phyloP scores from a whole-genome alignment of 1,139 yeast species.

The Spencermartinsiella ligniputridi region DNA sequence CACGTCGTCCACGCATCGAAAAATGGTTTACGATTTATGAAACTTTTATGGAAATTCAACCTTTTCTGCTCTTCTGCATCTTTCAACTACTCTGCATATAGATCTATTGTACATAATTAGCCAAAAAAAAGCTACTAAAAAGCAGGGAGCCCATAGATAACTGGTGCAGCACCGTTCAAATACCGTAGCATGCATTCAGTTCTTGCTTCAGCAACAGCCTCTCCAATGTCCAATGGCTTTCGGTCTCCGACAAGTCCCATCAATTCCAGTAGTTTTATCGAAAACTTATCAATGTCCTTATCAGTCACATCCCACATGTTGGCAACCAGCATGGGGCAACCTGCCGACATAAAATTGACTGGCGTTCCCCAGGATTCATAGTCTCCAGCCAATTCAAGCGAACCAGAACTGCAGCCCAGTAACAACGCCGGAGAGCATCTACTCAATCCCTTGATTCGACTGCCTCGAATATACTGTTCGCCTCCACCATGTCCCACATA shows the following conservation, averaged over 20 bases:
- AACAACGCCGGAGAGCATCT: constrained; percentile 65
- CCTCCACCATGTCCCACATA: constrained; percentile 97
- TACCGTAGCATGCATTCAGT: constrained; percentile 55
- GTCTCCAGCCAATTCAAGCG: constrained; percentile 52
- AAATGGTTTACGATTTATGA: neutral
- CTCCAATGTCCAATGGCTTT: constrained; percentile 35
- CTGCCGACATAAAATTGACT: constrained; percentile 69
- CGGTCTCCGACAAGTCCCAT: constrained; percentile 52
- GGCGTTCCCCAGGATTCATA: constrained; percentile 76
- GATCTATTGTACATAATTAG: neutral
- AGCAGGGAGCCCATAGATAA: constrained; percentile 67
- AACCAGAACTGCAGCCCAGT: constrained; percentile 92
- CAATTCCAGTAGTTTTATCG: constrained; percentile 50
- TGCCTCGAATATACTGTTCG: constrained; percentile 64
- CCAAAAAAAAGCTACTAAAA: constrained; percentile 25
- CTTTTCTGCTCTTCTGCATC: neutral
- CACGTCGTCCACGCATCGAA: neutral
- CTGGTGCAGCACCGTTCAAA: constrained; percentile 79
- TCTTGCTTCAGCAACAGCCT: constrained; percentile 57
- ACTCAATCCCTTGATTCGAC: constrained; percentile 42
- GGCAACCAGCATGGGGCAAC: constrained; percentile 77
- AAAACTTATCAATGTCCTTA: constrained; percentile 83
- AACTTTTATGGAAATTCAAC: neutral
- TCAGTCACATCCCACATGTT: constrained; percentile 98
- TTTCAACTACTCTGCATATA: neutral